These are phyloP conservation scores for Echinosophora koreensis DNA, from an alignment of 306 rosid genomes.

Conservation along the genomic window DNA sequence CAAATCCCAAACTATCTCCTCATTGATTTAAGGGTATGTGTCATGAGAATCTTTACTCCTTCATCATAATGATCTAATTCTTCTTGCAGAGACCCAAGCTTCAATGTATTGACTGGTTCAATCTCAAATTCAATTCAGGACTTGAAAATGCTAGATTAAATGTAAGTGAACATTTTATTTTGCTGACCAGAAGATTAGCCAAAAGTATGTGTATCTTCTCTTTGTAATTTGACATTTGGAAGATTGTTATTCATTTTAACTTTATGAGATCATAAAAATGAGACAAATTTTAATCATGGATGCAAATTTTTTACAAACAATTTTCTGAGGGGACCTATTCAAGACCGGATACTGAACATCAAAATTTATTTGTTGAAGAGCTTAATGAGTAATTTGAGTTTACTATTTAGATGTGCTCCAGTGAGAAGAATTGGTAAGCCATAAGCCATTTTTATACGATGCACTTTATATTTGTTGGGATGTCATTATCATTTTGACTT, in stretches of 20 bases:
- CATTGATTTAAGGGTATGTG: background rate
- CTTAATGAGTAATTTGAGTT: conserved; percentile 8
- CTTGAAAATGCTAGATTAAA: background rate
- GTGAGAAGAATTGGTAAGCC: no score
- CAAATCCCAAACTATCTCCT: no score
- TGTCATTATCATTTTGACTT: no score
- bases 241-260: conserved; percentile 15
- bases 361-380: conserved; percentile 3
- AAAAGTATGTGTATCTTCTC: background rate
- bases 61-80: background rate
- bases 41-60: background rate
- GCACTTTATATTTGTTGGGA: no score
- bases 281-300: background rate
- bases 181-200: background rate
- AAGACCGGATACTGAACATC: conserved; percentile 60
- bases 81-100: conserved; percentile 79
- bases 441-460: no score
- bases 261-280: background rate
- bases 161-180: conserved; percentile 59
- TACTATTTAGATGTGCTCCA: conserved; percentile 54
- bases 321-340: conserved; percentile 69
- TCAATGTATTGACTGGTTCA: conserved; percentile 71
- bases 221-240: conserved; percentile 19
- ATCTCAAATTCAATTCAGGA: conserved; percentile 54
- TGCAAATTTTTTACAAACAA: conserved; percentile 81